These are phyloP conservation scores for Apiotrichum veenhuisii DNA, from an alignment of 1,284 basidiomycete species.

Conservation along the genomic window DNA sequence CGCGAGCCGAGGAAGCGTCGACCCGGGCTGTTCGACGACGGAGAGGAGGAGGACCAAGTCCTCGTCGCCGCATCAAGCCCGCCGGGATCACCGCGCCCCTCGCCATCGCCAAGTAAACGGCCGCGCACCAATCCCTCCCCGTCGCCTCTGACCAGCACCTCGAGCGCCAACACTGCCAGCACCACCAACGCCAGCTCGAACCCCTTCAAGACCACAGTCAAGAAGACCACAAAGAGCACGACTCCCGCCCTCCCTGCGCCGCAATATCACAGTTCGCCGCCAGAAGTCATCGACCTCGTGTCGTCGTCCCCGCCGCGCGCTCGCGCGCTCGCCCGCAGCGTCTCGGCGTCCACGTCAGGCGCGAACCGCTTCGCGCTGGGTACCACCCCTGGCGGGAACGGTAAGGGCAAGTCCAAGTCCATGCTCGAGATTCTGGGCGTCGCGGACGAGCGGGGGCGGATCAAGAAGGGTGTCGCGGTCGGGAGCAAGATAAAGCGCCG, in stretches of 20 bases:
- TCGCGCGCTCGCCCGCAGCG: neutral
- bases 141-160: no score
- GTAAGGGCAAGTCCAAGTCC: neutral
- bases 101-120: neutral
- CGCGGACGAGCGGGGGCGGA: slow-evolving; percentile 30
- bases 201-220: neutral
- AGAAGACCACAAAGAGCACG: neutral
- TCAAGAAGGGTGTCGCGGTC: slow-evolving; percentile 24
- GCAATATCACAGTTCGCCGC: neutral
- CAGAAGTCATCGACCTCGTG: slow-evolving; percentile 1
- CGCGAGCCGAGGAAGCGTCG: no score
- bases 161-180: no score
- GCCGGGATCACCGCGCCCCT: neutral
- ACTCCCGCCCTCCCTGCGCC: neutral
- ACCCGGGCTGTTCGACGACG: no score
- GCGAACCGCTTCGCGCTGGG: no score
- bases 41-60: neutral
- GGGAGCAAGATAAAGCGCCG: slow-evolving; percentile 27
- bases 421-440: slow-evolving; percentile 23
- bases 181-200: neutral
- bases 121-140: no score
- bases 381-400: no score
- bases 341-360: no score
- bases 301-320: neutral
- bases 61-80: slow-evolving; percentile 2